These are phyloP conservation scores for Lipomyces sp. DNA, from an alignment of 805 yeast genomes.

Conservation along the genomic window DNA sequence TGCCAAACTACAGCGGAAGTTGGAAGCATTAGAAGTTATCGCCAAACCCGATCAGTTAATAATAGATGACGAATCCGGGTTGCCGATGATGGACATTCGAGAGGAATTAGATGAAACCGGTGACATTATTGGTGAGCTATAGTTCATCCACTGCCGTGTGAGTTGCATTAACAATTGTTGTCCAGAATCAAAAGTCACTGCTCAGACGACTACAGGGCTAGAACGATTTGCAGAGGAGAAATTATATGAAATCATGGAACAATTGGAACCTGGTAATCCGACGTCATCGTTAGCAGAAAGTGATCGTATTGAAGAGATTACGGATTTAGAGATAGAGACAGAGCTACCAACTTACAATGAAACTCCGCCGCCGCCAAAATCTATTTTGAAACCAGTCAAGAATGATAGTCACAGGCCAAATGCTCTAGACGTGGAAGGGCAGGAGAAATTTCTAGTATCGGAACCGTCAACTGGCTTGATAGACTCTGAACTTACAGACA, in stretches of 20 bases:
- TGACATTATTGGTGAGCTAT: slow-evolving; percentile 52
- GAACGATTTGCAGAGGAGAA: slow-evolving; percentile 25
- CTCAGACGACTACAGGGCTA: slow-evolving; percentile 31
- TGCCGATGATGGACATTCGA: slow-evolving; percentile 79
- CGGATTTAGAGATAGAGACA: not conserved
- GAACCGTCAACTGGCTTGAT: not conserved
- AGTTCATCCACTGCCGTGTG: not conserved
- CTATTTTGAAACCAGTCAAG: not conserved
- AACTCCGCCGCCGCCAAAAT: not conserved
- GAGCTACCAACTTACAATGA: not conserved
- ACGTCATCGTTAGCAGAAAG: not conserved
- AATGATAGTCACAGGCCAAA: not conserved
- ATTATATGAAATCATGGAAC: slow-evolving; percentile 45
- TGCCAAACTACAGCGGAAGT: slow-evolving; percentile 21
- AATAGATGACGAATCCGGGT: slow-evolving; percentile 49
- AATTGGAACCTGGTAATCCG: not conserved
- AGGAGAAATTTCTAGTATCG: not conserved
- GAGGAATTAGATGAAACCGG: slow-evolving; percentile 89
- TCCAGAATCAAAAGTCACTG: slow-evolving; percentile 19
- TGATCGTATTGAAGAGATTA: not conserved
- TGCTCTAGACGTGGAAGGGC: not conserved
- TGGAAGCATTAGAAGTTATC: slow-evolving; percentile 18
- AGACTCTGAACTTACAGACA: not conserved
- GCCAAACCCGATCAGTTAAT: slow-evolving; percentile 20
- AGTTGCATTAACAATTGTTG: not conserved